Evolutionary conservation across 495 filamentous ascomycete genomes (phyloP), one percentile per base, ranked within the genome.

Genomic region (Penicillium robsamsonii): DNA sequence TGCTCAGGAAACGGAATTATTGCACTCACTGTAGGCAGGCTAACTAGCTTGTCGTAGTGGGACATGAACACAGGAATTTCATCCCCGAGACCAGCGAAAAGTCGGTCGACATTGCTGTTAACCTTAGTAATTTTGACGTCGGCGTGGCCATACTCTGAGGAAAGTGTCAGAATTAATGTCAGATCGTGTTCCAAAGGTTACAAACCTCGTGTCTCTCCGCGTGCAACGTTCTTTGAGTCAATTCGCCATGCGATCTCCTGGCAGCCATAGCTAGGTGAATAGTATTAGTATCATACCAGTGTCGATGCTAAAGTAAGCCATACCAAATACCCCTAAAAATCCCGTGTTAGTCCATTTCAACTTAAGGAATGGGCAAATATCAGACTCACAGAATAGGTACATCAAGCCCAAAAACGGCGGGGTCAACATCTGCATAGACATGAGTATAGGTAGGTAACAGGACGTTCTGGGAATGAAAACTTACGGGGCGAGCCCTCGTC

Each of bases 21-120:
- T 50, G 31, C 4, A 53, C 62, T 55, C 38, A 65, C 63, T 2
- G 46, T 31, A 42, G 65, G 65, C 51, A 68, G 46, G 53, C n/a
- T 66, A n/a, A 50, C 18, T 10, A 68, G 65, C 63, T 68, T 68
- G 50, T 68, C 65, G 13, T 25, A 53, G 58, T 68, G 65, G 18
- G 65, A 68, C 65, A 68, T 68, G 30, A 53, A 68, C n/a, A 64
- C 63, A 17, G 63, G 27, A 24, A 69, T 60, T 8, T 25, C 53
- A 45, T 66, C 65, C 5, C 43, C 67, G 13, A 70, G 13, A 25
- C 68, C 68, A 22, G 37, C 64, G 29, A 66, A 66, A 18, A 66
- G 59, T 4, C 43, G 41, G 58, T 66, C 64, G 41, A 64, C 64
- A 41, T 64, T 45, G 20, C 52, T 40, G 33, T 49, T 49, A n/a